phyloP scores from a whole-genome alignment of 495 filamentous ascomycete genomes.

The Pyrenopolyporus hunteri region DNA sequence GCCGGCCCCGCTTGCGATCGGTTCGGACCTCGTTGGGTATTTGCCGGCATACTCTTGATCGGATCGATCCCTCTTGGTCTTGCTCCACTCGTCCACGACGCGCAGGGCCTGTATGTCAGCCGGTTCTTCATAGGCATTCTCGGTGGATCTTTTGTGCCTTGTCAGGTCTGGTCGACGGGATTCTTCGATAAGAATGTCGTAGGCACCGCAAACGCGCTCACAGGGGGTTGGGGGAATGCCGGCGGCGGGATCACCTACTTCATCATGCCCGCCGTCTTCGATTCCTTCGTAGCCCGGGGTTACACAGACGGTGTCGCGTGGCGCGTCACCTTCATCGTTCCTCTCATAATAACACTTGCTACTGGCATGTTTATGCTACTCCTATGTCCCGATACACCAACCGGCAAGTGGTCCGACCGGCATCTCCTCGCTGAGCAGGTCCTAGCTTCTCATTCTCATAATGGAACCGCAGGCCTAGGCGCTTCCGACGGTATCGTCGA shows the following conservation, averaged over 20 bases:
- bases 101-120: conserved; percentile 73
- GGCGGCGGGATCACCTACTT: conserved; percentile 91
- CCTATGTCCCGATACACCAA: conserved; percentile 83
- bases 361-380: conserved; percentile 72
- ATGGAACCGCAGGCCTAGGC: conserved; percentile 39
- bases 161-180: conserved; percentile 94
- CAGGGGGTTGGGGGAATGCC: conserved; percentile 86
- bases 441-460: conserved; percentile 50
- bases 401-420: conserved; percentile 81
- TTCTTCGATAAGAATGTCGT: conserved; percentile 97
- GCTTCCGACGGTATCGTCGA: conserved; percentile 50
- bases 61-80: conserved; percentile 85
- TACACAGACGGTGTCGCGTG: conserved; percentile 73
- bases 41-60: conserved; percentile 73
- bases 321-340: conserved; percentile 84
- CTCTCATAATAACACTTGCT: conserved; percentile 73
- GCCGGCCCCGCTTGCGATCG: conserved; percentile 85
- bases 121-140: conserved; percentile 95
- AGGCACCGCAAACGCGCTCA: conserved; percentile 85
- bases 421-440: conserved; percentile 57
- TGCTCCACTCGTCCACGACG: conserved; percentile 75
- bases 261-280: conserved; percentile 90
- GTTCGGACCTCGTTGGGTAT: conserved; percentile 82
- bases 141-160: conserved; percentile 89
- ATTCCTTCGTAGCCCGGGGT: conserved; percentile 71